phyloP scores from a whole-genome alignment of 371 early-diverging fungal genomes.

The Mortierella sp. region DNA sequence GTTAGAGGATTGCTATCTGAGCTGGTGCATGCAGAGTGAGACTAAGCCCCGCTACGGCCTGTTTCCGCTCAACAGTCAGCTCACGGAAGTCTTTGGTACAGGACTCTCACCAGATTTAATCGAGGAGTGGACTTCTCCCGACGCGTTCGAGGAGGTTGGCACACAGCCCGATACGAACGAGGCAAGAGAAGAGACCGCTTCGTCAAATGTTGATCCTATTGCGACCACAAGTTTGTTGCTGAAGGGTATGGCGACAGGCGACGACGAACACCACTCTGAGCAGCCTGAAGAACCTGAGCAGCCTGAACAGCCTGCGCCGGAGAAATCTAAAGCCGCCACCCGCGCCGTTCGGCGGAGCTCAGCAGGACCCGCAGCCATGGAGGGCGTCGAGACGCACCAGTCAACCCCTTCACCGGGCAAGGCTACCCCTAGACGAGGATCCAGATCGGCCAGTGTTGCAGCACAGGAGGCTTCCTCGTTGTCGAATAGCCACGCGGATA shows the following conservation, averaged over 20 bases:
- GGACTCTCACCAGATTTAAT: slow-evolving; percentile 29
- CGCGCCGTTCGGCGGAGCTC: not conserved
- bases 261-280: not conserved
- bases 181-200: not conserved
- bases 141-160: not conserved
- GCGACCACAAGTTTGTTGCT: not conserved
- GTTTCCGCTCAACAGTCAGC: slow-evolving; percentile 61
- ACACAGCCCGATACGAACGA: not conserved
- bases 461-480: not conserved
- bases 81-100: slow-evolving; percentile 42
- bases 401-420: not conserved
- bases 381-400: not conserved
- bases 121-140: slow-evolving; percentile 31
- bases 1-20: slow-evolving; percentile 84
- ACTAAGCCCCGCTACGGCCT: slow-evolving; percentile 68
- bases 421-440: not conserved
- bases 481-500: not conserved
- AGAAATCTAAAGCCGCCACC: not conserved
- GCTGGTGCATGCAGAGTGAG: slow-evolving; percentile 68
- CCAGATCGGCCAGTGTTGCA: not conserved
- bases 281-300: not conserved
- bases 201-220: not conserved
- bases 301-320: not conserved
- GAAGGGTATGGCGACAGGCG: not conserved
- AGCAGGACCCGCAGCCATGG: not conserved